Conservation (phyloP, 495 filamentous ascomycete species). For the Melanomma pulvis-pyrius region DNA sequence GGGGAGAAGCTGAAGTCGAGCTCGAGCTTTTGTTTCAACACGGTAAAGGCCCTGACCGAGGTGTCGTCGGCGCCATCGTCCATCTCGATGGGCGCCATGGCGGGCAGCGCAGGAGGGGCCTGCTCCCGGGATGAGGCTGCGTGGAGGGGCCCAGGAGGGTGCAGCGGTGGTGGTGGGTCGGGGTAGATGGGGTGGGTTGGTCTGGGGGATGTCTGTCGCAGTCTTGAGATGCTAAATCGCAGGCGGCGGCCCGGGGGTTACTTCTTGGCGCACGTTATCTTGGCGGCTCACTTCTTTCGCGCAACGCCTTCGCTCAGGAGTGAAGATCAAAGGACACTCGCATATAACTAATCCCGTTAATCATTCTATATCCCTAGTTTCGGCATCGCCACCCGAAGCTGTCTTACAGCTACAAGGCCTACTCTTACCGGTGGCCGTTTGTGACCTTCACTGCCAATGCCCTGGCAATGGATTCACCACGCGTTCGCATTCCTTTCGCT, state of each 20-base stretch:
- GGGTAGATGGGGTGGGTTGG: neutral
- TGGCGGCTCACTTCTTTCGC: conserved; percentile 3
- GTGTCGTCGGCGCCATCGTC: conserved; percentile 8
- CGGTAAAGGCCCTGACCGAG: conserved; percentile 50
- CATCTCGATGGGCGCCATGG: conserved; percentile 19
- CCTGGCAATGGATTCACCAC: too few species aligned
- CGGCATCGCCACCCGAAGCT: too few species aligned
- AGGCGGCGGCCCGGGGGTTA: neutral
- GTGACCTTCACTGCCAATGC: too few species aligned
- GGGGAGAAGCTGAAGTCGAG: conserved; percentile 83
- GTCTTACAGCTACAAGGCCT: too few species aligned
- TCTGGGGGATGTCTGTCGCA: neutral
- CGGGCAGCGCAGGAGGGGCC: conserved; percentile 6
- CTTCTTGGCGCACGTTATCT: conserved; percentile 14
- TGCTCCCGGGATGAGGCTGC: neutral
- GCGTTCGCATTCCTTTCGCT: too few species aligned
- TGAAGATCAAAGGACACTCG: too few species aligned
- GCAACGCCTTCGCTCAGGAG: too few species aligned
- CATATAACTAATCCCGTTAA: too few species aligned
- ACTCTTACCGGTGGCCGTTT: too few species aligned
- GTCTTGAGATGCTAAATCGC: neutral
- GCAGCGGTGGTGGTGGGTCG: neutral
- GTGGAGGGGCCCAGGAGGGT: neutral
- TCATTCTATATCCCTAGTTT: too few species aligned
- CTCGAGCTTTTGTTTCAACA: conserved; percentile 82